Evolutionary conservation across 2,329 filamentous ascomycete genomes (phyloP), one percentile per base, ranked within the genome.

Genomic region (Pestalotiopsis fici): DNA sequence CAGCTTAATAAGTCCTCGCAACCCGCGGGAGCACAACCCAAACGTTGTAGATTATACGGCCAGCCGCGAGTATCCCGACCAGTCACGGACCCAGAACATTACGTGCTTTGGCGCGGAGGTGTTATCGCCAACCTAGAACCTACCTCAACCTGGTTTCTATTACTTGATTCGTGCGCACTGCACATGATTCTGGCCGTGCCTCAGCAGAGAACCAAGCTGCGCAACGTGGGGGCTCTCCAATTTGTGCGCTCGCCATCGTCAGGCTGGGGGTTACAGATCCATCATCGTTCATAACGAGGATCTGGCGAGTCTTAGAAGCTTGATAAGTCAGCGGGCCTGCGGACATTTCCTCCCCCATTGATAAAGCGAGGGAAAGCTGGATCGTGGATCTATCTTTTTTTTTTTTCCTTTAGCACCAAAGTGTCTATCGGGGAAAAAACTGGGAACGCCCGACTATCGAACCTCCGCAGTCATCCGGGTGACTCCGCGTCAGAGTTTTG

Each of bases 81-180:
- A 65, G 15, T 65, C 21, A 31, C 63, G 25, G 63, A 12, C 21
- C 28, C 18, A 21, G 47, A 27, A 11, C 37, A 65, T 65, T 65
- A 65, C 63, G 63, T 65, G 63, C 63, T 65, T 37, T 15, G 25
- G 37, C 35, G 63, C 63, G 50, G 63, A 59, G 54, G 25, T 59
- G 50, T 39, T 23, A 65, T 64, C 43, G 43, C 43, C 61, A 64
- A 35, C 50, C 61, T 35, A 55, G 61, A 35, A 25, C 61, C 39
- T 55, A 13, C 61, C 61, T 54, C 61, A 25, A 55, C 61, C 61
- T 47, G 47, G 61, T 64, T 64, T 55, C 47, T 47, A 62, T 64
- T 64, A 57, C 54, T 35, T 65, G 63, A 65, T 65, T 65, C 63
- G 63, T 35, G 50, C 27, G 21, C 50, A 59, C 28, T 31, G 50